Conservation (phyloP, 2,329 filamentous ascomycete species). For the Cryphonectria nitschkei region DNA sequence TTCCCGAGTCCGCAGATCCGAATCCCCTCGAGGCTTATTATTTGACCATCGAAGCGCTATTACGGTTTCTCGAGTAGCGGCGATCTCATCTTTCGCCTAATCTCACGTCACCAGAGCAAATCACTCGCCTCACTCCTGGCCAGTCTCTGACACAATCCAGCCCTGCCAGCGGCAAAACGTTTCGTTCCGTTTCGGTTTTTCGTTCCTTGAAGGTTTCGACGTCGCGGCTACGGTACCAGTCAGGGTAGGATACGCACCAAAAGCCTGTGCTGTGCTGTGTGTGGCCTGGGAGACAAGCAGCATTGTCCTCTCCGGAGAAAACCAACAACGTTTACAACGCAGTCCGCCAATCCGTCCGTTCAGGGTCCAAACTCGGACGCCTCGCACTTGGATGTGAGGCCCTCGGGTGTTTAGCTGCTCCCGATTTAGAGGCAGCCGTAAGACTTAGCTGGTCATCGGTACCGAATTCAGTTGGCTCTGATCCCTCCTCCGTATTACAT, state of each 20-base stretch:
- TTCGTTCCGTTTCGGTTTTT: constrained; percentile 6
- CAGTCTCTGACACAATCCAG: background rate
- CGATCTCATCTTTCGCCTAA: constrained; percentile 1
- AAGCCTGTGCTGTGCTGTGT: background rate
- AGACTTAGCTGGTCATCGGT: background rate
- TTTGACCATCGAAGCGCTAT: background rate
- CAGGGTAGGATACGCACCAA: background rate
- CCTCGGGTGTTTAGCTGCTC: constrained; percentile 2
- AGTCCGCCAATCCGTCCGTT: background rate
- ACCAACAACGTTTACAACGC: background rate
- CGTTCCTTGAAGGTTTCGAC: background rate
- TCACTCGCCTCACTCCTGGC: background rate
- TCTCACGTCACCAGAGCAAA: constrained; percentile 8
- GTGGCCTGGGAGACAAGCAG: background rate
- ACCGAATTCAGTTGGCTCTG: background rate
- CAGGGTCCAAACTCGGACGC: background rate
- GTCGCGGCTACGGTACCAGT: background rate
- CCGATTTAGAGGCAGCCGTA: constrained; percentile 8
- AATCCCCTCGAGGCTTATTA: background rate
- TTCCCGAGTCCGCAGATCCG: constrained; percentile 5
- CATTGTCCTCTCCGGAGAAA: background rate
- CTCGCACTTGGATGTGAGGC: constrained; percentile 2
- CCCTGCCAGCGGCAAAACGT: constrained; percentile 1
- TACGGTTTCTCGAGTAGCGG: constrained; percentile 6
- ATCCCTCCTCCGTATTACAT: constrained; percentile 49